Percentiles rank a stretch among this genome's conserved stretches.
phyloP scores from a whole-genome alignment of 768 basidiomycete species.

The Trametes meyenii region DNA sequence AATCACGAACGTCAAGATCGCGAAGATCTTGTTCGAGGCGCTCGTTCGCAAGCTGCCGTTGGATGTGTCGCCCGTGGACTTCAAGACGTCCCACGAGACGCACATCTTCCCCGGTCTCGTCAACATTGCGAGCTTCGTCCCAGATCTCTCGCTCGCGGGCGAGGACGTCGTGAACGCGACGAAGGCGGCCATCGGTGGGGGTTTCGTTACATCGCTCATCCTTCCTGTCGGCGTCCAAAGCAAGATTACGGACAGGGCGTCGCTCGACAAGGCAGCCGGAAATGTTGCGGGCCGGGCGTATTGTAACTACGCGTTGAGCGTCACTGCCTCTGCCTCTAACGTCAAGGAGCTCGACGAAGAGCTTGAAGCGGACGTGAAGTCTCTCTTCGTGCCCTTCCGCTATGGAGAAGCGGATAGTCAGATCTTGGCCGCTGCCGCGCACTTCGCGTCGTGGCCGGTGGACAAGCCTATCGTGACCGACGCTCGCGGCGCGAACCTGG shows the following conservation, averaged over 20 bases:
- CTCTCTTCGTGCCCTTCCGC: constrained; percentile 84
- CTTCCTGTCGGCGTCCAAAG: constrained; percentile 68
- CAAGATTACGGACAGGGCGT: constrained; percentile 64
- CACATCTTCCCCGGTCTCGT: constrained; percentile 91
- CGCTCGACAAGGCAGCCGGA: constrained; percentile 69
- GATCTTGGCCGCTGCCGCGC: constrained; percentile 76
- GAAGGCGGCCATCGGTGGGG: constrained; percentile 83
- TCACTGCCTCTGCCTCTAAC: constrained; percentile 76
- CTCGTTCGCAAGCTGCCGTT: constrained; percentile 87
- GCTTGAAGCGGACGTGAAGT: constrained; percentile 76
- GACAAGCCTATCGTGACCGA: constrained; percentile 96
- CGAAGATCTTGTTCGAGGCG: constrained; percentile 94
- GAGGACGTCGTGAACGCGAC: constrained; percentile 69
- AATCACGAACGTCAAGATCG: constrained; percentile 98
- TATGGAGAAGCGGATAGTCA: constrained; percentile 49
- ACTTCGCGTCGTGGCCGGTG: constrained; percentile 87
- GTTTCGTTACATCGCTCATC: constrained; percentile 86
- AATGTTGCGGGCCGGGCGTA: constrained; percentile 68
- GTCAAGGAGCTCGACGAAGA: constrained; percentile 69
- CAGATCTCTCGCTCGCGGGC: constrained; percentile 59
- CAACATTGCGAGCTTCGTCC: constrained; percentile 87
- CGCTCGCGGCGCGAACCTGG: constrained; percentile 86
- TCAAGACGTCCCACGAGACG: constrained; percentile 91
- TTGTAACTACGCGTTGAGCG: constrained; percentile 86
- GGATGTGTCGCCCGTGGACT: constrained; percentile 88